Conservation (phyloP, 371 early-diverging fungal species). For the Coemansia sp. region DNA sequence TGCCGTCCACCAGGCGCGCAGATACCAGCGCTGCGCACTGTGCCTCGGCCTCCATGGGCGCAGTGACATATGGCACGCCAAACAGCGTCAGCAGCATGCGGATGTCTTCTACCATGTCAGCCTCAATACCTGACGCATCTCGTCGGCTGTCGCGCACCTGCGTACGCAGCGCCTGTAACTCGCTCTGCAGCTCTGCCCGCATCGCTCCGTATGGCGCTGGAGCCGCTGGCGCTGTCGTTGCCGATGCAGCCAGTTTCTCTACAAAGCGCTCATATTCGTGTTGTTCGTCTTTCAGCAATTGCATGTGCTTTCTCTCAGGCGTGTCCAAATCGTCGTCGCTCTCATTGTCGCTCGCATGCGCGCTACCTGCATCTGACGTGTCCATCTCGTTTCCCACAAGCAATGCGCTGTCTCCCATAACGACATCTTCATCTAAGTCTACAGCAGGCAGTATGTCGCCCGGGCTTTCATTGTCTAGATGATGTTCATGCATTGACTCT, state of each 20-base stretch:
- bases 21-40: conserved; percentile 88
- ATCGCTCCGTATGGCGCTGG: conserved; percentile 2
- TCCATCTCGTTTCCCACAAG: not conserved
- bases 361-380: not conserved
- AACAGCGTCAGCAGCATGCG: conserved; percentile 79
- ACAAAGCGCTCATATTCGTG: conserved; percentile 39
- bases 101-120: conserved; percentile 50
- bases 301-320: conserved; percentile 5
- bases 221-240: not conserved
- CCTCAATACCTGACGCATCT: conserved; percentile 37
- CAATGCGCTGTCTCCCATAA: not conserved
- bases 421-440: not conserved
- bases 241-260: conserved; percentile 18
- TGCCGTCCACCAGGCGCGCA: conserved; percentile 85
- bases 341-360: conserved; percentile 3
- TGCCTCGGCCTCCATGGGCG: conserved; percentile 98
- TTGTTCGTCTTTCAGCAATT: conserved; percentile 35
- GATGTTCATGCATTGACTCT: not conserved
- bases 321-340: conserved; percentile 19
- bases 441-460: not conserved
- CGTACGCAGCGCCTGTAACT: conserved; percentile 29
- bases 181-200: conserved; percentile 33
- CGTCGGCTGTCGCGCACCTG: conserved; percentile 33
- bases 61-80: conserved; percentile 92
- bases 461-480: conserved; percentile 1